phyloP scores from a whole-genome alignment of 1,284 basidiomycete genomes.

The Erythrobasidium hasegawianum region DNA sequence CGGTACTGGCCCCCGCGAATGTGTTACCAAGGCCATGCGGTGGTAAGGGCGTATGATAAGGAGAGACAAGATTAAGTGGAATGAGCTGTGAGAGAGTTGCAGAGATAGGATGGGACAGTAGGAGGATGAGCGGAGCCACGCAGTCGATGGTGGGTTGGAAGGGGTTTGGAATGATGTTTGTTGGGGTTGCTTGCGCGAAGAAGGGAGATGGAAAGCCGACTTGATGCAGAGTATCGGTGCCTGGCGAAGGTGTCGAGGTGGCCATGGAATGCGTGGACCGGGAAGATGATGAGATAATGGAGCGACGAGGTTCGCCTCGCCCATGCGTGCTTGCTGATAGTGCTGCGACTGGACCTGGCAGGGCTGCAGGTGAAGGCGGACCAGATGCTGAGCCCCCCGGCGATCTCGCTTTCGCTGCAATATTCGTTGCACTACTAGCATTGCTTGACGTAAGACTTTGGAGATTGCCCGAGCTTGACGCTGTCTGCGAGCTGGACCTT shows the following conservation, averaged over 20 bases:
- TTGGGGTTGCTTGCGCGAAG: slow-evolving; percentile 27
- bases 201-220: slow-evolving; percentile 15
- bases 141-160: slow-evolving; percentile 17
- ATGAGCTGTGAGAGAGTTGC: slow-evolving; percentile 43
- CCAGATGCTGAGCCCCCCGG: neutral
- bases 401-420: too few relatives aligned
- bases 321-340: too few relatives aligned
- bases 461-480: neutral
- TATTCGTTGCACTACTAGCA: too few relatives aligned
- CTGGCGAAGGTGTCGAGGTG: slow-evolving; percentile 15
- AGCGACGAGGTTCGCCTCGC: neutral
- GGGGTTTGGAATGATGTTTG: slow-evolving; percentile 23
- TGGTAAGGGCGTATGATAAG: slow-evolving; percentile 20
- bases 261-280: neutral
- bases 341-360: neutral
- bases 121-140: slow-evolving; percentile 35
- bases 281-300: neutral
- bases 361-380: slow-evolving; percentile 17
- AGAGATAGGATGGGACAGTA: slow-evolving; percentile 40
- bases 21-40: slow-evolving; percentile 11
- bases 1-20: slow-evolving; percentile 35
- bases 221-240: slow-evolving; percentile 16
- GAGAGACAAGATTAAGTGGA: slow-evolving; percentile 41
- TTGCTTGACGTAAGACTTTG: neutral
- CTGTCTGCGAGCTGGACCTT: slow-evolving; percentile 20